Base-by-base conservation (phyloP, 2,329 filamentous ascomycete genomes). In the Geosmithia morbida region DNA sequence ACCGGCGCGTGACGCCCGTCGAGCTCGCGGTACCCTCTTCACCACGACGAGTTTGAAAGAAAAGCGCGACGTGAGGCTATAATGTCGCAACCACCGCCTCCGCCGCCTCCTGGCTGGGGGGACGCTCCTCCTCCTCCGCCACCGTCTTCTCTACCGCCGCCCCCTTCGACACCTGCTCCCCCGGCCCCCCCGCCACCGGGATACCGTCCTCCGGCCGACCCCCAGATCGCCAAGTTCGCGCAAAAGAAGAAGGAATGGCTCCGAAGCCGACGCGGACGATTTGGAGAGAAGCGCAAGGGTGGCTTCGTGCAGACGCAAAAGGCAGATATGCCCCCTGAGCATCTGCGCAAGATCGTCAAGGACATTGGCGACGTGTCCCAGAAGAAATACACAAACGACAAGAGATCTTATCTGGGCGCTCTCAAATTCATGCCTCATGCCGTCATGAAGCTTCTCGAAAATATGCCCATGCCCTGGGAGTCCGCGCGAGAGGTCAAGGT, bases 391-490 rank as follows among this genome's bases (percentile, higher is more conserved):
- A 96, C 87, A 55, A 95, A 85, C 60, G 92, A 98, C 70, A 98
- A 98, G 75, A 80, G 92, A 55, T 96, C 89, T 66, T 98, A 98
- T 64, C 75, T 98, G 44, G 94, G 94, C 52, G 92, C 94, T 33
- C 69, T 98, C 52, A 98, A 98, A 68, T 98, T 96, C 69, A 98
- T 98, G 92, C 92, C 92, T 1, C 92, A 98, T 62, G 92, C 92
- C 6, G 92, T 98, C 11, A 69, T 98, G 68, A 98, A 98, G 71
- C 75, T 98, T 20, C 66, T 98, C 48, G 92, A 98, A 70, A 98
- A 98, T 59, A 98, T 98, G 92, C 92, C 92, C 3, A 98, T 98
- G 92, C 92, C 92, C 0, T 98, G 92, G 92, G 92, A 98, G 68
- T 92, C 88, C 49, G 81, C 87, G 22, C 80, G 89, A 52, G 92